Evolutionary conservation across 805 yeast genomes (phyloP), one percentile per base, ranked within the genome.

Genomic region (Candida lessepsii): DNA sequence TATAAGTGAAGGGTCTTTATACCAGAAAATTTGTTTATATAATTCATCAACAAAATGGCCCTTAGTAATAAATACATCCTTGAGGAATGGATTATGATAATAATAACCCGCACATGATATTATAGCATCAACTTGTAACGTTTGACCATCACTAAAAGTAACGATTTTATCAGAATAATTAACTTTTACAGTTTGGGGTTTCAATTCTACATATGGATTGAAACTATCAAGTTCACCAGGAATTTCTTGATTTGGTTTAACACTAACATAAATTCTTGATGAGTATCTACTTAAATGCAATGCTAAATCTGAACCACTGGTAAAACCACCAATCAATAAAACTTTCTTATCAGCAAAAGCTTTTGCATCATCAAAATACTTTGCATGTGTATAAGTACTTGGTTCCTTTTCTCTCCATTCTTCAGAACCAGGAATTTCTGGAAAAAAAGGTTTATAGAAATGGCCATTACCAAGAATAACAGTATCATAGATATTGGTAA

Each of bases 301-400:
- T 2, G 87, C 76, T 29, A 85, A 65, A 54, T 88, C 96, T 14
- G 78, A 75, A 19, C 91, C 96, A 21, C 88, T 80, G 2, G 93
- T 83, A 9, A 82, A 79, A 50, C 81, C 82, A 0, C 95, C 95
- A n/a, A 86, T 76, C 5, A 86, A 72, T 31, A 86, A 57, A 11
- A 81, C 78, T n/a, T 61, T 69, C 31, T 65, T 58, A 17, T 65
- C 59, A 5, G 53, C 50, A 45, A 54, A 70, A 9, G 48, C 48
- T n/a, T 42, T 42, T 2, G 62, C 51, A 23, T 42, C 43, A 26
- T 60, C 52, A 43, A 49, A 62, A 36, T 58, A 60, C 45, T 64
- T 63, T 17, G 69, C 61, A 49, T 66, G 71, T 33, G 53, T 47
- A 19, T 66, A 47, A 4, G 62, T 45, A 1, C 38, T 43, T 1